phyloP scores from a whole-genome alignment of 192 early-diverging fungal genomes.

The Dissophora globulifera region DNA sequence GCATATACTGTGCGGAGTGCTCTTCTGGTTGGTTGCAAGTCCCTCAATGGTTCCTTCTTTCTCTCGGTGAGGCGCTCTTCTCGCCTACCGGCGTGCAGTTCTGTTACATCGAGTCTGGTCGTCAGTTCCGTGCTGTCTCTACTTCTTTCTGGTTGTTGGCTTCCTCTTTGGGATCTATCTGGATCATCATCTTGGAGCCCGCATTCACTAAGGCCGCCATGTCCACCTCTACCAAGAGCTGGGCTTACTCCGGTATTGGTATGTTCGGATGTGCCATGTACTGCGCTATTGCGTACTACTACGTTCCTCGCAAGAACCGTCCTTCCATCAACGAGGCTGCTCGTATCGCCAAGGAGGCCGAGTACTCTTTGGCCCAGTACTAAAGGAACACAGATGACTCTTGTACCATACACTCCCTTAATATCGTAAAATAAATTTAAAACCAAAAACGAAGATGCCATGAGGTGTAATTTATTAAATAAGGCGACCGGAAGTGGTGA shows the following conservation, averaged over 20 bases:
- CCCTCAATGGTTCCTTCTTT: slow-evolving; percentile 66
- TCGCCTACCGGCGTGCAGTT: slow-evolving; percentile 73
- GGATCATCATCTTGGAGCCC: slow-evolving; percentile 48
- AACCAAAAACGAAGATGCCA: not conserved
- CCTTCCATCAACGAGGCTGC: slow-evolving; percentile 50
- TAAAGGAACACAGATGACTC: slow-evolving; percentile 10
- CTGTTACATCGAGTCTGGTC: slow-evolving; percentile 72
- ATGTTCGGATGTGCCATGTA: slow-evolving; percentile 46
- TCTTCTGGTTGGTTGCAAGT: slow-evolving; percentile 53
- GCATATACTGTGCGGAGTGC: slow-evolving; percentile 46
- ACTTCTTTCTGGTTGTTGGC: slow-evolving; percentile 67
- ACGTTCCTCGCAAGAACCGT: slow-evolving; percentile 41
- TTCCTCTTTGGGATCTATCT: slow-evolving; percentile 55
- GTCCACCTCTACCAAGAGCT: slow-evolving; percentile 15
- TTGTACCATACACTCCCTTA: slow-evolving; percentile 15
- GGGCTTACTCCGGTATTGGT: slow-evolving; percentile 48
- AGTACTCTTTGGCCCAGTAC: slow-evolving; percentile 28
- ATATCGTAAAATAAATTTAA: slow-evolving; percentile 5
- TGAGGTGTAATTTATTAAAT: too few relatives aligned
- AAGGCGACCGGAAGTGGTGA: too few relatives aligned
- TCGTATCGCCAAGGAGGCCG: slow-evolving; percentile 42
- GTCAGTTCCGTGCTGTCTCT: slow-evolving; percentile 64
- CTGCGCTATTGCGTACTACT: slow-evolving; percentile 30
- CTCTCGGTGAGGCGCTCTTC: slow-evolving; percentile 66
- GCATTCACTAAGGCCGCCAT: slow-evolving; percentile 8